A percentile compares a stretch with the other conserved stretches of the same genome.
Evolutionary conservation across 805 yeast species (phyloP).

Genomic region (Teunomyces kruisii): DNA sequence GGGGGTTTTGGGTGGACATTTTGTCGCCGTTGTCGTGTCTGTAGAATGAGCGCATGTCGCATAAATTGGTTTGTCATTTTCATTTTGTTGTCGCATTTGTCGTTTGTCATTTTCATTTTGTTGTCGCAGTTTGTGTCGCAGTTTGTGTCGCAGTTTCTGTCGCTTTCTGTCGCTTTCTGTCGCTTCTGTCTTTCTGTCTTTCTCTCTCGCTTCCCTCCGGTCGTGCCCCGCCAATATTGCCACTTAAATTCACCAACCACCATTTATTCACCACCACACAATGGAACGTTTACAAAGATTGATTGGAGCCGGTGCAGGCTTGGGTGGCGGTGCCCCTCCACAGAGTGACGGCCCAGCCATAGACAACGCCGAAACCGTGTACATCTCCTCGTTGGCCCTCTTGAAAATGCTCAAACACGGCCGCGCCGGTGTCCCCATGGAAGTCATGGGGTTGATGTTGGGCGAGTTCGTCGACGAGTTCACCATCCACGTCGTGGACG

Average conservation of each 20-base stretch:
- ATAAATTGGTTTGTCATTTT: no score
- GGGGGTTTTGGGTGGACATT: no score
- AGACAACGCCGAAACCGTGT: slow-evolving; percentile 94
- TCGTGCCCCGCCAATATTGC: neutral
- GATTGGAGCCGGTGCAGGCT: slow-evolving; percentile 46
- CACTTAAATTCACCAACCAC: neutral
- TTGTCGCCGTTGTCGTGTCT: no score
- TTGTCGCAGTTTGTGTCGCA: neutral
- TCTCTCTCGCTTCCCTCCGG: neutral
- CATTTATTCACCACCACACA: slow-evolving; percentile 1
- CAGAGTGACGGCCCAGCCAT: slow-evolving; percentile 75
- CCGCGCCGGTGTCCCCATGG: slow-evolving; percentile 82
- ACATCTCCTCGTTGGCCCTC: slow-evolving; percentile 91
- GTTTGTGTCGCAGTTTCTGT: neutral
- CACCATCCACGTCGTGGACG: slow-evolving; percentile 96
- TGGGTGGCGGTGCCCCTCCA: slow-evolving; percentile 42
- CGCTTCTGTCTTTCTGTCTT: neutral
- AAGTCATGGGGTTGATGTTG: slow-evolving; percentile 94
- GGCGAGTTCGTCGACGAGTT: slow-evolving; percentile 98
- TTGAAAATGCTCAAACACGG: slow-evolving; percentile 98
- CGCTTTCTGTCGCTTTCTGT: neutral
- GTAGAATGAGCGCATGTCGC: no score
- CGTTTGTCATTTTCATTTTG: no score
- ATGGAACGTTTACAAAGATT: slow-evolving; percentile 54
- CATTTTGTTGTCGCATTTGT: no score